Evolutionary conservation across 345 rosid genomes (phyloP), one percentile per base, ranked within the genome.

Genomic region (Populus tremula): DNA sequence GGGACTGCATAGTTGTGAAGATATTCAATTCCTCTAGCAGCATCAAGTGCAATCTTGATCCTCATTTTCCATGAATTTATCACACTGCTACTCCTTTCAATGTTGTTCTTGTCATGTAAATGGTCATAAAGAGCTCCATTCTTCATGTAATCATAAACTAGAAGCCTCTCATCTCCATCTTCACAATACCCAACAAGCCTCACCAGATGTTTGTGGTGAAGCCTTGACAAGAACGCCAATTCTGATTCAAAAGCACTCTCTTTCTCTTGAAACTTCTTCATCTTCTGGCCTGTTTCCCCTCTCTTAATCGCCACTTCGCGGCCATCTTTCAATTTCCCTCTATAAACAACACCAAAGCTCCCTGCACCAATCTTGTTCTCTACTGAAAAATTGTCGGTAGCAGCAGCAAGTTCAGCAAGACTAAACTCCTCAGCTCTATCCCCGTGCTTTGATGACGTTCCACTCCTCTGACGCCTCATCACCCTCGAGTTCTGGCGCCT

Each of bases 131-230:
- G 84, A 4, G 98, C 94, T 13, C 99, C 99, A 41, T 93, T 87
- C 78, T 90, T 92, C 99, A 93, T 93, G 91, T 82, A 89, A 31
- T 95, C 98, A 67, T 91, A 95, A n/a, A 95, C 99, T 8, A 95
- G 75, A 45, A 95, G 96, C 63, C 86, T 83, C 82, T 95, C 99
- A 25, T 93, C 95, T 10, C 82, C 80, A 36, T 96, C 97, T 56
- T 92, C 92, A 38, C 99, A 96, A 56, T 88, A 93, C 5, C 99
- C 99, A 5, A 93, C 91, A 9, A 96, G 97, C 75, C 95, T 83
- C 13, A 96, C 98, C 81, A 93, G 56, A 79, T 96, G 98, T 76
- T 96, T 92, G 68, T 96, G 98, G 74, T 96, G 96, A 70, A 96
- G 91, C 73, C 98, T 81, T 2, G 98, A 96, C 33, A 96, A 69